Conservation (phyloP, 768 basidiomycete species). For the Leccinum truebloodii region DNA sequence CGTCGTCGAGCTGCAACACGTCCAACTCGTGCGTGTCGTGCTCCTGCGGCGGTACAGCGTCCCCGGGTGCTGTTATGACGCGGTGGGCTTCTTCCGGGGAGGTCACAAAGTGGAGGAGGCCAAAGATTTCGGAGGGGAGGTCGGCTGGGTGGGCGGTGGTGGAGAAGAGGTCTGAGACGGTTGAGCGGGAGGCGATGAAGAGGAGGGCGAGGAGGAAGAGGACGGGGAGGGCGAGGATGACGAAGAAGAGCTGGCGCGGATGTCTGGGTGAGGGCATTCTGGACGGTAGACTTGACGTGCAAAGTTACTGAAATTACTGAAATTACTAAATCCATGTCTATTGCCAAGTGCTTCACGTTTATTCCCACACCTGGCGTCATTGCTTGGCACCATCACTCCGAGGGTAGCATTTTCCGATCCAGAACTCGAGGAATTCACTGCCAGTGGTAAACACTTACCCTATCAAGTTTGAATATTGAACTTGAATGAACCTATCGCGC, state of each 20-base stretch:
- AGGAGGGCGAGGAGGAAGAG: constrained; percentile 38
- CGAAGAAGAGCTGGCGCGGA: constrained; percentile 46
- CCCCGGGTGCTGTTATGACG: constrained; percentile 18
- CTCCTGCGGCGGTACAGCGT: constrained; percentile 2
- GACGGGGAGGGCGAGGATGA: constrained; percentile 34
- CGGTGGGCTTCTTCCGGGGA: constrained; percentile 32
- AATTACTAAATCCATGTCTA: neutral
- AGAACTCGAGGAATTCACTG: neutral
- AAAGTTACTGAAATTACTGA: neutral
- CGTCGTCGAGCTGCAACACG: constrained; percentile 20
- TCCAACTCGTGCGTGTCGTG: neutral
- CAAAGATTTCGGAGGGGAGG: constrained; percentile 60
- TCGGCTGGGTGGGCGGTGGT: constrained; percentile 44
- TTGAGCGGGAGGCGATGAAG: constrained; percentile 40
- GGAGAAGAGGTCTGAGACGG: constrained; percentile 35
- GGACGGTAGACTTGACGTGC: neutral
- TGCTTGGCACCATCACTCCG: too few relatives aligned
- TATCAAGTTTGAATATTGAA: neutral
- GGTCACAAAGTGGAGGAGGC: constrained; percentile 66
- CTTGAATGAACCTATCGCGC: too few relatives aligned
- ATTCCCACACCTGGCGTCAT: too few relatives aligned
- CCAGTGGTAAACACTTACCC: neutral
- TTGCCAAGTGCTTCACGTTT: too few relatives aligned
- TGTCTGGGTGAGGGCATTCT: constrained; percentile 31
- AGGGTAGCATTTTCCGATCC: neutral